Evolutionary conservation across 257 asterid species (phyloP), one percentile per base, ranked within the genome.

Genomic region (Solanum dulcamara): DNA sequence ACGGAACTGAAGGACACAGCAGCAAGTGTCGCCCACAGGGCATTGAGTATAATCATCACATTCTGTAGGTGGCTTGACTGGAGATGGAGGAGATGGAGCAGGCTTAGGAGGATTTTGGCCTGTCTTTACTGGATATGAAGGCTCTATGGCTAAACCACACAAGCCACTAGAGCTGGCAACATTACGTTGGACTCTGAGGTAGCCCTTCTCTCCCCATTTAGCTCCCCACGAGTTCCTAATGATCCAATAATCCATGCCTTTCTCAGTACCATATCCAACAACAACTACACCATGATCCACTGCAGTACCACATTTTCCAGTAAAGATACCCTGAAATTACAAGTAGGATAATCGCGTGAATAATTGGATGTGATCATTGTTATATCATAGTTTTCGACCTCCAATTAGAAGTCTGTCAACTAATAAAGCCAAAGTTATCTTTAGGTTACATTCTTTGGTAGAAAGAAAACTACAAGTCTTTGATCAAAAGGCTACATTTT

Each of bases 41-140:
- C 96, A 92, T 81, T 50, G 53, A 30, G 80, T 84, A 87, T 85
- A 89, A 4, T 89, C 87, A 6, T 92, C 96, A 86, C 96, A 92
- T 14, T 55, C 85, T 0, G 89, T 85, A 46, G 93, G 92, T 7
- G 92, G 91, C 22, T 86, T 35, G 37, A 87, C 75, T 0, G 96
- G 96, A 20, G 93, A 85, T 38, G 96, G 96, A 79, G 96, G 96
- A 86, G 94, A 89, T 13, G 94, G 96, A 3, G 92, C 87, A 0
- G 96, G 96, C 80, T 87, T 89, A 0, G 94, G 96, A 59, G 96
- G 96, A 35, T 93, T 93, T 20, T 55, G 67, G 5, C 94, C 90
- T 0, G 89, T 84, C 83, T 93, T 91, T 55, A 72, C 87, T 4
- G 96, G 91, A 87, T 91, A 93, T 30, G 96, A 93, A 28, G 94